Conservation (phyloP, 495 filamentous ascomycete species). For the Aspergillus coremiiformis region DNA sequence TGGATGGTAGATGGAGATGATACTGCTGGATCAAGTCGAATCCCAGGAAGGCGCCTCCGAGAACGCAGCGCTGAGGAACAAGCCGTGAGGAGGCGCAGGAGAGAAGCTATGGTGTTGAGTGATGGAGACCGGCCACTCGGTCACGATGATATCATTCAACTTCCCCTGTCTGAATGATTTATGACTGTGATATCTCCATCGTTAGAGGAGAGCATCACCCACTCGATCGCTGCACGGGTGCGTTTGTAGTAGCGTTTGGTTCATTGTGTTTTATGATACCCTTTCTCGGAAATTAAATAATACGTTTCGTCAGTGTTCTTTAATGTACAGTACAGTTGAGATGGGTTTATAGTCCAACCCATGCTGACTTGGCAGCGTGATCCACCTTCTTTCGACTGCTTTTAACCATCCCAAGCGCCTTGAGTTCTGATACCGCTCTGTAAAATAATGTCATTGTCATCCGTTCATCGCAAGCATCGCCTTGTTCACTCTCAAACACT, state of each 20-base stretch:
- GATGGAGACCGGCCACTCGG: slow-evolving; percentile 44
- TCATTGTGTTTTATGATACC: slow-evolving; percentile 12
- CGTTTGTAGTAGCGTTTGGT: neutral
- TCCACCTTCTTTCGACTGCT: slow-evolving; percentile 84
- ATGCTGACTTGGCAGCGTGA: slow-evolving; percentile 74
- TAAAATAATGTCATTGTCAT: slow-evolving; percentile 69
- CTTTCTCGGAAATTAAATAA: neutral
- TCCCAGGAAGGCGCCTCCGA: slow-evolving; percentile 28
- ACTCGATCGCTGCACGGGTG: neutral
- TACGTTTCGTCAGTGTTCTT: neutral
- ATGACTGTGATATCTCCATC: neutral
- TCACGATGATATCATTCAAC: slow-evolving; percentile 45
- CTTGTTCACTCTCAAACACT: slow-evolving; percentile 59
- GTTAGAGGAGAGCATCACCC: neutral
- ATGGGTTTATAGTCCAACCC: slow-evolving; percentile 52
- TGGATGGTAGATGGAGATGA: slow-evolving; percentile 46
- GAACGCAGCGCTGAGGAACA: slow-evolving; percentile 45
- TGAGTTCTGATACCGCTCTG: slow-evolving; percentile 72
- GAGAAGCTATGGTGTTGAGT: slow-evolving; percentile 51
- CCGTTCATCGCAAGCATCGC: slow-evolving; percentile 41
- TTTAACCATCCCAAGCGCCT: slow-evolving; percentile 79
- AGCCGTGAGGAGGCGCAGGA: slow-evolving; percentile 39
- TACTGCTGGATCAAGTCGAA: slow-evolving; percentile 28
- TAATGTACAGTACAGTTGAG: slow-evolving; percentile 4
- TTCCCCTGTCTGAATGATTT: slow-evolving; percentile 21